phyloP scores from a whole-genome alignment of 2,329 filamentous ascomycete genomes.

The Dactylellina sp. region DNA sequence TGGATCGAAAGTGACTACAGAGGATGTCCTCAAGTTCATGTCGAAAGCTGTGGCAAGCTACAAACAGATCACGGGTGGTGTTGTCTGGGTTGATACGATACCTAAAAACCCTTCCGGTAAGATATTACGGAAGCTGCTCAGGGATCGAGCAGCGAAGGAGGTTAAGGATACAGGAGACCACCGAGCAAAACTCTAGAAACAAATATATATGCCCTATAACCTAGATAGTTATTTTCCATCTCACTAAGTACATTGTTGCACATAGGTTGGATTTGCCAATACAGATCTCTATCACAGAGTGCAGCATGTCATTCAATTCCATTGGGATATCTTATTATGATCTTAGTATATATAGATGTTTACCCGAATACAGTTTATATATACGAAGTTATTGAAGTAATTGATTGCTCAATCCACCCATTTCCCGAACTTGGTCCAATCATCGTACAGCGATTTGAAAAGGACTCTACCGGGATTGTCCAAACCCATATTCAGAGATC shows the following conservation, averaged over 20 bases:
- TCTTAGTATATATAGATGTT: no score
- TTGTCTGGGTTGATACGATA: constrained; percentile 75
- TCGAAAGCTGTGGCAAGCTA: constrained; percentile 73
- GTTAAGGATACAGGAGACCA: constrained; percentile 62
- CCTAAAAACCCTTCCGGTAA: constrained; percentile 81
- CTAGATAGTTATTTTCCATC: no score
- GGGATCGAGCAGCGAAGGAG: constrained; percentile 71
- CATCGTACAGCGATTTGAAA: constrained; percentile 52
- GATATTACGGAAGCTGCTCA: constrained; percentile 72
- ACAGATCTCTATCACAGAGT: no score
- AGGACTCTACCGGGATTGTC: constrained; percentile 46
- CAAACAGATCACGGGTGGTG: constrained; percentile 77
- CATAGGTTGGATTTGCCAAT: no score
- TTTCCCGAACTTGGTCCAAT: constrained; percentile 54
- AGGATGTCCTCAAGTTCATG: constrained; percentile 73
- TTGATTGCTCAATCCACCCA: constrained; percentile 25
- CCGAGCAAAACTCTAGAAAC: constrained; percentile 54
- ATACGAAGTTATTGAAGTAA: background rate
- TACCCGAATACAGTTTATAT: background rate
- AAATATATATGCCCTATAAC: no score
- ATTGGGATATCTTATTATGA: no score
- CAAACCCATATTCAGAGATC: constrained; percentile 44
- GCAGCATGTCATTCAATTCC: no score
- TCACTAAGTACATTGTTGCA: no score
- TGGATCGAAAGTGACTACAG: constrained; percentile 66